phyloP scores from a whole-genome alignment of 1,139 yeast genomes.

The Protomyces inundatus region DNA sequence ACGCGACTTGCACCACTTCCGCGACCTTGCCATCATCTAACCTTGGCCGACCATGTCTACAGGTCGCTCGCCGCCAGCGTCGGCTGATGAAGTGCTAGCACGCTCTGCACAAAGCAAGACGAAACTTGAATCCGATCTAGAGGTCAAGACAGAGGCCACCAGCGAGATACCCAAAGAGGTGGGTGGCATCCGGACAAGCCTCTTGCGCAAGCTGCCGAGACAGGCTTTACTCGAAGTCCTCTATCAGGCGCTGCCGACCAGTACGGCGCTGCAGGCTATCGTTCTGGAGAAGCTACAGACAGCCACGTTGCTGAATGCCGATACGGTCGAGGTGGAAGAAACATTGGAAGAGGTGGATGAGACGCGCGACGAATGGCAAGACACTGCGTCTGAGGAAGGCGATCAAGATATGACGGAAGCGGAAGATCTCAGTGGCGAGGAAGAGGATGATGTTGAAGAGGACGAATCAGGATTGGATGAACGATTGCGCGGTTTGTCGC shows the following conservation, averaged over 20 bases:
- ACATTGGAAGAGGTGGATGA: not conserved
- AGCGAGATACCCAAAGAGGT: not conserved
- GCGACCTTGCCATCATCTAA: not conserved
- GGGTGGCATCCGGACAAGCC: slow-evolving; percentile 2
- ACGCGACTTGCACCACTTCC: not conserved
- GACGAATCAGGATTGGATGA: slow-evolving; percentile 1
- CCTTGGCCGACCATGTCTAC: not conserved
- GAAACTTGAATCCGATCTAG: not conserved
- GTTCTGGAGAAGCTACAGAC: slow-evolving; percentile 8
- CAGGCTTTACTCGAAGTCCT: slow-evolving; percentile 14
- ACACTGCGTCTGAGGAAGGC: not conserved
- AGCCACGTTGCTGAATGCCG: not conserved
- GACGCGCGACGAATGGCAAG: not conserved
- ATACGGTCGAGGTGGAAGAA: slow-evolving; percentile 12
- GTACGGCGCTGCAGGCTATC: slow-evolving; percentile 12
- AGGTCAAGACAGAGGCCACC: not conserved
- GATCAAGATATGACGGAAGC: slow-evolving; percentile 16
- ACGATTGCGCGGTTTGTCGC: slow-evolving; percentile 17
- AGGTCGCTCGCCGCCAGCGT: not conserved
- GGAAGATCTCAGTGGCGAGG: slow-evolving; percentile 21
- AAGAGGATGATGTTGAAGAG: slow-evolving; percentile 5
- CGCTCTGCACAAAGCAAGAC: not conserved
- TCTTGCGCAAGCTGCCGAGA: slow-evolving; percentile 8
- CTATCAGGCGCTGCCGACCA: slow-evolving; percentile 5
- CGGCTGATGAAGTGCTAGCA: not conserved